Evolutionary conservation across 1,284 basidiomycete species (phyloP).

Genomic region (Quambalaria eucalypti): DNA sequence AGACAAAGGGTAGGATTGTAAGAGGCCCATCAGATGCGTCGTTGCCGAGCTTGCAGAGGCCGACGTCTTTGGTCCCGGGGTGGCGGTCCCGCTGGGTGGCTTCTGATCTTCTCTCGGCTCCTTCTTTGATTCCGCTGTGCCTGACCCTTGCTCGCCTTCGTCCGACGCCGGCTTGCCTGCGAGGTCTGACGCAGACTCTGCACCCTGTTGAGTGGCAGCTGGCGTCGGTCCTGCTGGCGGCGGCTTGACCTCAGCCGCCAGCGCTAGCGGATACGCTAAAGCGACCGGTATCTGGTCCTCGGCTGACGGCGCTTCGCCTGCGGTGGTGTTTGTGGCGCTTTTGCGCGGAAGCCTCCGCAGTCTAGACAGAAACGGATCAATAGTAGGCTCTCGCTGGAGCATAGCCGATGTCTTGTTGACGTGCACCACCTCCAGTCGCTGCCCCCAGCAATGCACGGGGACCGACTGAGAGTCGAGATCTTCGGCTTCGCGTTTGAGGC

Average conservation of each 20-base stretch:
- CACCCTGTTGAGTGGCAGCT: too few relatives aligned
- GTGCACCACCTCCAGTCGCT: slow-evolving; percentile 26
- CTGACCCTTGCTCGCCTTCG: too few relatives aligned
- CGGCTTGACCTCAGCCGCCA: background rate
- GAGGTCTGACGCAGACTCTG: too few relatives aligned
- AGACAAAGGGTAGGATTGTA: slow-evolving; percentile 29
- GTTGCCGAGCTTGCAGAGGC: slow-evolving; percentile 14
- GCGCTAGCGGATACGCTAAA: background rate
- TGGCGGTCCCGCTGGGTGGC: too few relatives aligned
- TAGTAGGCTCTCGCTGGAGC: slow-evolving; percentile 19
- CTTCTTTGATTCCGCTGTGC: background rate
- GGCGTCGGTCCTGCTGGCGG: slow-evolving; percentile 4
- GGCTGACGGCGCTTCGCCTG: background rate
- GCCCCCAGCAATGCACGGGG: slow-evolving; percentile 13
- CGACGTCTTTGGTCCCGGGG: too few relatives aligned
- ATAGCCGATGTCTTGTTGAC: slow-evolving; percentile 39
- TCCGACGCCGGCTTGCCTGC: too few relatives aligned
- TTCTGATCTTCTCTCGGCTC: background rate
- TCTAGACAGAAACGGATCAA: background rate
- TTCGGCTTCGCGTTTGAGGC: background rate
- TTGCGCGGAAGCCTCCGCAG: background rate
- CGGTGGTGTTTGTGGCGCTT: background rate
- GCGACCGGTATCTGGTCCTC: background rate
- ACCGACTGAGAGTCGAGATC: slow-evolving; percentile 11
- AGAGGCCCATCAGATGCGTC: slow-evolving; percentile 32